Evolutionary conservation across 768 basidiomycete species (phyloP), one percentile per base, ranked within the genome.

Genomic region (Hemileccinum impolitum): DNA sequence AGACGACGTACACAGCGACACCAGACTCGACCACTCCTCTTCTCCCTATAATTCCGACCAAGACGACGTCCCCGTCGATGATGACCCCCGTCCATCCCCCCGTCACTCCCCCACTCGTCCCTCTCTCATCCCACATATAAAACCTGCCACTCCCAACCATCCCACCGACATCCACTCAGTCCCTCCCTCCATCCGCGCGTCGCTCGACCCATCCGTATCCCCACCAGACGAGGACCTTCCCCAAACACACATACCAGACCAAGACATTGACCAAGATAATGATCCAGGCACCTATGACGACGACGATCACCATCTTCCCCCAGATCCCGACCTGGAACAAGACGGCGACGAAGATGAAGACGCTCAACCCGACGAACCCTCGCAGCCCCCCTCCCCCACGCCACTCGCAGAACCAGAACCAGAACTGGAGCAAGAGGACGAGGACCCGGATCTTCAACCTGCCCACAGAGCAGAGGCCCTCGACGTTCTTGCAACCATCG

Each of bases 391-490:
- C 10, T 63, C 61, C 25, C 61, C 61, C 5, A 59, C 62, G 3
- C 62, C 62, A 0, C 51, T 51, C 25, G 37, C 50, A 0, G 63
- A 67, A 58, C 57, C 56, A 0, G 64, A 68, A 21, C 63, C 51
- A 2, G 63, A 65, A 14, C 61, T 52, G 11, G 28, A 30, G 28
- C 56, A 43, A 26, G 67, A 67, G 13, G 67, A 72, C 32, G 78
- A 81, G 39, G 85, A 86, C 47, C 73, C 76, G 11, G 91, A 93
- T 52, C 69, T 90, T 46, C 87, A 90, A 51, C 87, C 86, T 39
- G 86, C 85, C 1, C 87, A 90, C 64, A 78, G 90, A 18, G 85
- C 84, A 4, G 93, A 95, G 60, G 93, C 93, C 0, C 77, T 98
- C 49, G 92, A 94, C 50, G 85, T 87, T 0, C 72, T 97, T 7